phyloP scores from a whole-genome alignment of 441 rosid genomes.

The Pelargonium citronellum region DNA sequence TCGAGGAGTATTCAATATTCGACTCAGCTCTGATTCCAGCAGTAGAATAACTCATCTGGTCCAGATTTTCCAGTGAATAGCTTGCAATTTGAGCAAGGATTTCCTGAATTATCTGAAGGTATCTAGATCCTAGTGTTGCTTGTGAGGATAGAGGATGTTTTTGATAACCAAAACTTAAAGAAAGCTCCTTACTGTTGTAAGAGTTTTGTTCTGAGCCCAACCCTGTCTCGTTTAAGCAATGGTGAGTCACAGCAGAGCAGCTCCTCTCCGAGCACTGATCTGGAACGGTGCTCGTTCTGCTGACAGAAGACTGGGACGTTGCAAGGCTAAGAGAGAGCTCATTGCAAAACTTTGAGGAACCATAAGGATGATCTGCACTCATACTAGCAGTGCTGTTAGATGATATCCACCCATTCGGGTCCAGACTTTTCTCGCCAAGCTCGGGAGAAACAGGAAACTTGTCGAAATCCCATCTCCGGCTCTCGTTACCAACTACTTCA shows the following conservation, averaged over 20 bases:
- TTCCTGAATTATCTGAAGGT: conserved; percentile 68
- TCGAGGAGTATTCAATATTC: conserved; percentile 5
- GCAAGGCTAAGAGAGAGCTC: conserved; percentile 35
- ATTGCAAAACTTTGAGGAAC: conserved; percentile 43
- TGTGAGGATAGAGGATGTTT: conserved; percentile 33
- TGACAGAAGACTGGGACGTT: conserved; percentile 37
- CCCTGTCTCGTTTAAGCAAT: conserved; percentile 32
- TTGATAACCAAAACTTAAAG: conserved; percentile 36
- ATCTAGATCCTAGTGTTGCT: conserved; percentile 52
- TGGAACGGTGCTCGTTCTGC: conserved; percentile 30
- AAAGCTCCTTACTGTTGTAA: conserved; percentile 45
- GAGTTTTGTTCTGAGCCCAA: conserved; percentile 44
- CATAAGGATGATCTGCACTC: conserved; percentile 2
- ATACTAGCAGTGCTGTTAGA: conserved; percentile 23
- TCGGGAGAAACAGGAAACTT: conserved; percentile 25
- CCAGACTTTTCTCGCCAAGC: conserved; percentile 22
- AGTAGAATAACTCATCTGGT: conserved; percentile 29
- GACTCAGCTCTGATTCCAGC: conserved; percentile 26
- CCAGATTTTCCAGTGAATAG: conserved; percentile 56
- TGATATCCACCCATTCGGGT: conserved; percentile 43
- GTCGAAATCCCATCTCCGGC: conserved; percentile 34
- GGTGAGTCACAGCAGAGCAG: conserved; percentile 28
- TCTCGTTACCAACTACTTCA: conserved; percentile 31
- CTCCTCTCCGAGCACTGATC: conserved; percentile 55
- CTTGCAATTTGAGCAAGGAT: conserved; percentile 75